phyloP scores from a whole-genome alignment of 495 filamentous ascomycete genomes.

The Hypoxylon rickii region DNA sequence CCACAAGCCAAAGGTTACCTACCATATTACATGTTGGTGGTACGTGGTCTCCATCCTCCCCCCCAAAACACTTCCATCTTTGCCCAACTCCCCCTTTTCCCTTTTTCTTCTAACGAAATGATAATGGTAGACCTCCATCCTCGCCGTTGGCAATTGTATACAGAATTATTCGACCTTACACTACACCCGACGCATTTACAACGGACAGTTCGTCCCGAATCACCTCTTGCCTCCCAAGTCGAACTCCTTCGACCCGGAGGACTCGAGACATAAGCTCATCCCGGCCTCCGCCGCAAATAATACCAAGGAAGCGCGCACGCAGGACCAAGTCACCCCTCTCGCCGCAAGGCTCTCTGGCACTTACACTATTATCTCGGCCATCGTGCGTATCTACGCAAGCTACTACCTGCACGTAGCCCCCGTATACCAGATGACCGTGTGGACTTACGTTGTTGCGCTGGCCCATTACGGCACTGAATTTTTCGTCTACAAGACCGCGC shows the following conservation, averaged over 20 bases:
- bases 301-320: slow-evolving; percentile 51
- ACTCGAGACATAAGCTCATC: slow-evolving; percentile 49
- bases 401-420: slow-evolving; percentile 76
- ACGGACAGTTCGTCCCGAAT: slow-evolving; percentile 55
- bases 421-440: slow-evolving; percentile 77
- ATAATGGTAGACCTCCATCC: slow-evolving; percentile 64
- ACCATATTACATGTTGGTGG: slow-evolving; percentile 54
- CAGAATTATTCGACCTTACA: slow-evolving; percentile 76
- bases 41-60: slow-evolving; percentile 32
- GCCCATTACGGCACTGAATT: slow-evolving; percentile 83
- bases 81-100: not conserved
- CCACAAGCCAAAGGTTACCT: slow-evolving; percentile 50
- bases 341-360: slow-evolving; percentile 86
- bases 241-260: slow-evolving; percentile 47
- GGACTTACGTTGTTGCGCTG: slow-evolving; percentile 79
- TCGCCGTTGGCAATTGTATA: slow-evolving; percentile 78
- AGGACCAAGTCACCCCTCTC: slow-evolving; percentile 68
- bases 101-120: slow-evolving; percentile 1
- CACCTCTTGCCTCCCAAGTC: slow-evolving; percentile 38
- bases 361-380: slow-evolving; percentile 77
- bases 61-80: not conserved
- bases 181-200: slow-evolving; percentile 80
- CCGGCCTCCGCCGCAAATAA: slow-evolving; percentile 46
- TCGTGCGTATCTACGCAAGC: slow-evolving; percentile 82
- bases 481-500: slow-evolving; percentile 72